These are phyloP conservation scores for Wickerhamiella cacticola DNA, from an alignment of 805 yeast genomes.

Conservation along the genomic window DNA sequence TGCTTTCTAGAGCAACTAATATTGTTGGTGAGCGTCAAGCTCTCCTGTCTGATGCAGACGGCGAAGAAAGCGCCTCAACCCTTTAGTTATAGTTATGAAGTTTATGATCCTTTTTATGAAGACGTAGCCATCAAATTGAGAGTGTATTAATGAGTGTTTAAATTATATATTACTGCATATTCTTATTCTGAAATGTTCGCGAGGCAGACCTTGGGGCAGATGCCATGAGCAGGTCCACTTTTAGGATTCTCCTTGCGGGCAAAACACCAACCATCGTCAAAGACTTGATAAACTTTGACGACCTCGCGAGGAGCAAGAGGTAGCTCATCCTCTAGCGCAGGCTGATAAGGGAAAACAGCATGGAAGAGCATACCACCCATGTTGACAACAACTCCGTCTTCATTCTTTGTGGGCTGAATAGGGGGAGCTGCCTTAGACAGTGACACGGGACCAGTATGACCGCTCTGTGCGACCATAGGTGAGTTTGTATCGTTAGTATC, in stretches of 20 bases:
- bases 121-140: background rate
- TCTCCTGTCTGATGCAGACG: background rate
- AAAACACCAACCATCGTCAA: constrained; percentile 95
- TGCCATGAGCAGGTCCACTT: constrained; percentile 14
- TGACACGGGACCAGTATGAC: background rate
- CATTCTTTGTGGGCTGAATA: background rate
- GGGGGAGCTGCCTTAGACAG: background rate
- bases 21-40: constrained; percentile 11
- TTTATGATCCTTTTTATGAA: background rate
- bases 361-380: constrained; percentile 32
- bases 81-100: background rate
- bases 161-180: background rate
- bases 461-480: background rate
- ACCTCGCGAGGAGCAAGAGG: constrained; percentile 54
- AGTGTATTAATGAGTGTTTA: background rate
- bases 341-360: constrained; percentile 59
- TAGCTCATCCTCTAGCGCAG: constrained; percentile 77
- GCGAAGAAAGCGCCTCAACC: background rate
- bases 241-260: constrained; percentile 26
- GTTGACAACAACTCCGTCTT: constrained; percentile 20
- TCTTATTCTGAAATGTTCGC: constrained; percentile 2
- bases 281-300: constrained; percentile 60
- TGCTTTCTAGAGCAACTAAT: constrained; percentile 14
- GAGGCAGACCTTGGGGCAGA: constrained; percentile 19
- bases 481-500: background rate